These are phyloP conservation scores for Hyaloscypha hepaticicola DNA, from an alignment of 495 filamentous ascomycete species.

Conservation along the genomic window DNA sequence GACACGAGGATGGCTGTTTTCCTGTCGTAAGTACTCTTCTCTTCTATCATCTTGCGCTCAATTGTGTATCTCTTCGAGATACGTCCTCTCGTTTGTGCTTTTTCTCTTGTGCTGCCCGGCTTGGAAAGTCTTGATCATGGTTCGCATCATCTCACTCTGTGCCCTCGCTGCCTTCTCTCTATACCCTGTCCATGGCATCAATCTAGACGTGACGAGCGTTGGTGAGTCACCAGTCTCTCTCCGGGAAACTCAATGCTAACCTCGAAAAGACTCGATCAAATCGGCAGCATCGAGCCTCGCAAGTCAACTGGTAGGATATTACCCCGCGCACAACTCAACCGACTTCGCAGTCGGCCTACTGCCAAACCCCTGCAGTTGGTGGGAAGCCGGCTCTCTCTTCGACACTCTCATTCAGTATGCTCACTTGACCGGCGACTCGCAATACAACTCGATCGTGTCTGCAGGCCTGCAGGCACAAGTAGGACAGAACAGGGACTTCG, in stretches of 20 bases:
- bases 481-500: slow-evolving; percentile 55
- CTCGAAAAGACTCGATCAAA: slow-evolving; percentile 55
- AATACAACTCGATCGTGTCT: slow-evolving; percentile 56
- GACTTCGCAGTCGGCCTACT: slow-evolving; percentile 59
- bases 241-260: neutral
- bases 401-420: slow-evolving; percentile 67
- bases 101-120: neutral
- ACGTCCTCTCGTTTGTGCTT: neutral
- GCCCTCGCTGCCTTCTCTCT: slow-evolving; percentile 6
- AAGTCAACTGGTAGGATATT: slow-evolving; percentile 61
- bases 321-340: slow-evolving; percentile 67
- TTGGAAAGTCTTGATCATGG: slow-evolving; percentile 1
- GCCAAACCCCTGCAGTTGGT: slow-evolving; percentile 55
- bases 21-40: neutral
- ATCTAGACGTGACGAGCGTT: slow-evolving; percentile 5
- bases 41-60: neutral
- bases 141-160: neutral
- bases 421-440: slow-evolving; percentile 62
- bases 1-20: neutral
- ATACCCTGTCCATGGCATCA: neutral
- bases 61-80: neutral
- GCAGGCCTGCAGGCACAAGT: slow-evolving; percentile 59
- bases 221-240: neutral
- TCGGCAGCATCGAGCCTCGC: slow-evolving; percentile 59
- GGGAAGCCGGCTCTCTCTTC: slow-evolving; percentile 77